A percentile compares a stretch with the other conserved stretches of the same genome.
These are phyloP conservation scores for Articulospora tetracladia DNA, from an alignment of 495 filamentous ascomycete species.

Conservation along the genomic window DNA sequence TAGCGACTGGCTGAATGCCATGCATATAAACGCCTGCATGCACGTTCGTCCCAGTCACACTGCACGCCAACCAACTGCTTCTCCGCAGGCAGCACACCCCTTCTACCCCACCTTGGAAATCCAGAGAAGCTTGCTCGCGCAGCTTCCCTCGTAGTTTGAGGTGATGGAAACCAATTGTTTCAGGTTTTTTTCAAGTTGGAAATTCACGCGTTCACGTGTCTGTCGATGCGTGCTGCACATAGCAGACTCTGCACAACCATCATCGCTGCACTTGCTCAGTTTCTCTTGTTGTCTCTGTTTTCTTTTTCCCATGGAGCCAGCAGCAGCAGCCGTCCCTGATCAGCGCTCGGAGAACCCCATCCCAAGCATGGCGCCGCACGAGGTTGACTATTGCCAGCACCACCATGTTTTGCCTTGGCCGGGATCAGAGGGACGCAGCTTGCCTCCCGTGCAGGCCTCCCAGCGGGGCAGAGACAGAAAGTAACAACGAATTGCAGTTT, in stretches of 20 bases:
- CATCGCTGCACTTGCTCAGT: background rate
- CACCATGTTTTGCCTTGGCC: background rate
- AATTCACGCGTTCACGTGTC: slow-evolving; percentile 5
- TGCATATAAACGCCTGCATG: slow-evolving; percentile 10
- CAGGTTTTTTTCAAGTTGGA: background rate
- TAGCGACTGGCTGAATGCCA: slow-evolving; percentile 8
- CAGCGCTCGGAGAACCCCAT: background rate
- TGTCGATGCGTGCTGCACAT: background rate
- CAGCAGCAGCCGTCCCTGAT: slow-evolving; percentile 5
- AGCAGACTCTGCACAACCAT: background rate
- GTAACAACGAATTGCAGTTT: slow-evolving; percentile 7
- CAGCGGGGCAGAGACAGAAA: background rate
- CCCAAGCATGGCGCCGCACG: background rate
- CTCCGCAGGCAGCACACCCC: background rate
- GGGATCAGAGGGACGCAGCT: background rate
- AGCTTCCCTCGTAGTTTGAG: background rate
- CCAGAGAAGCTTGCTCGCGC: background rate
- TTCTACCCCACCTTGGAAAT: background rate
- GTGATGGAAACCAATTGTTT: background rate
- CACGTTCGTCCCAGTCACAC: slow-evolving; percentile 5
- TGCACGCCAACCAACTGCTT: slow-evolving; percentile 6
- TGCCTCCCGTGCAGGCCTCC: background rate
- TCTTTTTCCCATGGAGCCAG: background rate
- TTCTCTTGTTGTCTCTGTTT: background rate
- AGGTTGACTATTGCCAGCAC: slow-evolving; percentile 12